Evolutionary conservation across 306 rosid species (phyloP).

Genomic region (Oemleria cerasiformis): DNA sequence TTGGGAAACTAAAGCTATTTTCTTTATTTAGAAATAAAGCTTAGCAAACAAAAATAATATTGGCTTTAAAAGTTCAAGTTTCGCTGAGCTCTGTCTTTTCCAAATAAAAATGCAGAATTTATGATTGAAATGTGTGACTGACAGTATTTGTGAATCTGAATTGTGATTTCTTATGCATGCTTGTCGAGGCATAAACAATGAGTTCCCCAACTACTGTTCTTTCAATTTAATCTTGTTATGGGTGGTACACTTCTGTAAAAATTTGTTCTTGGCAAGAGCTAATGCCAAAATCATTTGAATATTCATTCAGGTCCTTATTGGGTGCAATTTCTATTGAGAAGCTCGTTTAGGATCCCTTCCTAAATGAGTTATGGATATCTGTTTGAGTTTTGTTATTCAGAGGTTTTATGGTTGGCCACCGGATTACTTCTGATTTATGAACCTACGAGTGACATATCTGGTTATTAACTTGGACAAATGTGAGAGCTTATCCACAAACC

Average conservation of each 20-base stretch:
- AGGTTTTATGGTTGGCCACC: conserved; percentile 17
- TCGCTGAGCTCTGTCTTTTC: too few relatives aligned
- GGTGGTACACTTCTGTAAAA: not conserved
- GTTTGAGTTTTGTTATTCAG: conserved; percentile 11
- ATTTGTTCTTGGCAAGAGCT: conserved; percentile 27
- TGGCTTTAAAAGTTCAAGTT: not conserved
- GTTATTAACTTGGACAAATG: conserved; percentile 26
- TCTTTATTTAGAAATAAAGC: not conserved
- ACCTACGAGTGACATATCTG: conserved; percentile 23
- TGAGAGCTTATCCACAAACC: conserved; percentile 25
- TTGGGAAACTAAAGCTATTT: not conserved
- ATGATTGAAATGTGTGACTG: not conserved
- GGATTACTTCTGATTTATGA: conserved; percentile 20
- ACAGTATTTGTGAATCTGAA: not conserved
- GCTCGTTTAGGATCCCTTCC: conserved; percentile 18
- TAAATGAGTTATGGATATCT: conserved; percentile 11
- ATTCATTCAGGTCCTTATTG: conserved; percentile 36
- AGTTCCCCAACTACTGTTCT: not conserved
- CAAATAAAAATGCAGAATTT: not conserved
- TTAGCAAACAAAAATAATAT: not conserved
- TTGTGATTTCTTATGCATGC: not conserved
- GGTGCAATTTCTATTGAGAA: conserved; percentile 6
- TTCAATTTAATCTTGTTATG: not conserved
- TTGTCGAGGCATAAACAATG: not conserved
- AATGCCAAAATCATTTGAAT: conserved; percentile 21